Evolutionary conservation across 768 basidiomycete genomes (phyloP).

Genomic region (Neoboletus brunneissimus): DNA sequence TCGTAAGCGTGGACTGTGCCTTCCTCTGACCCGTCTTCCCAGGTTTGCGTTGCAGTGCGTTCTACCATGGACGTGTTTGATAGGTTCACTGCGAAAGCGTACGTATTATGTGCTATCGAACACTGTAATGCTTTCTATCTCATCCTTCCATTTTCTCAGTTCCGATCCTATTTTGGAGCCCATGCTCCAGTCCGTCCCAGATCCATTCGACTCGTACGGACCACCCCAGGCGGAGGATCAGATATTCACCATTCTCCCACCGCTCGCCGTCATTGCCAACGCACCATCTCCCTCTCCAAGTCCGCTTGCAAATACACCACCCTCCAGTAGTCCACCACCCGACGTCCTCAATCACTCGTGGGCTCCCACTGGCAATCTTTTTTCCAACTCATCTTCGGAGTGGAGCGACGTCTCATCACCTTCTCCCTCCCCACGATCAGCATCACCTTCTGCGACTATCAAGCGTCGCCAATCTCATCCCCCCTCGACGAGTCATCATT

Average conservation of each 20-base stretch:
- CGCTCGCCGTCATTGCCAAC: slow-evolving; percentile 72
- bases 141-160: slow-evolving; percentile 34
- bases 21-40: slow-evolving; percentile 14
- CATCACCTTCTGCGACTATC: slow-evolving; percentile 43
- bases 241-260: slow-evolving; percentile 90
- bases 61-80: slow-evolving; percentile 93
- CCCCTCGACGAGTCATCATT: slow-evolving; percentile 34
- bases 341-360: slow-evolving; percentile 43
- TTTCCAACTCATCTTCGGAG: slow-evolving; percentile 51
- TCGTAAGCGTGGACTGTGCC: not conserved
- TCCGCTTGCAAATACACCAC: slow-evolving; percentile 49
- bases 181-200: slow-evolving; percentile 85
- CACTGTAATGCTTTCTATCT: slow-evolving; percentile 4
- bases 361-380: slow-evolving; percentile 47
- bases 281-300: slow-evolving; percentile 58
- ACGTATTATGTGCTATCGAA: slow-evolving; percentile 30
- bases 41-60: slow-evolving; percentile 81
- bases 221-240: slow-evolving; percentile 85
- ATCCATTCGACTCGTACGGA: slow-evolving; percentile 91
- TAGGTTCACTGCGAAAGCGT: slow-evolving; percentile 83
- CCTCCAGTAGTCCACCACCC: slow-evolving; percentile 35
- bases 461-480: slow-evolving; percentile 55
- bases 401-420: slow-evolving; percentile 49
- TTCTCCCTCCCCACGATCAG: slow-evolving; percentile 47
- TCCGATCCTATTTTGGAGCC: slow-evolving; percentile 90